phyloP scores from a whole-genome alignment of 2,329 filamentous ascomycete genomes.

The Huntiella decipiens region DNA sequence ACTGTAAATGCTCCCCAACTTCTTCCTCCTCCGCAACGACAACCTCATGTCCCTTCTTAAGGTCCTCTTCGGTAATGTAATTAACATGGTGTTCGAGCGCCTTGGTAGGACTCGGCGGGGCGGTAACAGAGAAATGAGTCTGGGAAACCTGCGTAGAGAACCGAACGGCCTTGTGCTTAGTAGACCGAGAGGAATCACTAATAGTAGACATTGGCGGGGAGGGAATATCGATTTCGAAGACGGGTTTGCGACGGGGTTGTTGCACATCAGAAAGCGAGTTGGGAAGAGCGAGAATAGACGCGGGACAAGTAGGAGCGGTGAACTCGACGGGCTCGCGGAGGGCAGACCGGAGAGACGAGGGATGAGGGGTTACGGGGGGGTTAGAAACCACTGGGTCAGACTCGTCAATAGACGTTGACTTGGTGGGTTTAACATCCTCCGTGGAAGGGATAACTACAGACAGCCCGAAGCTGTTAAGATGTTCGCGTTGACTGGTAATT shows the following conservation, averaged over 20 bases:
- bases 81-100: slow-evolving; percentile 12
- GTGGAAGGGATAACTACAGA: background rate
- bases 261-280: slow-evolving; percentile 5
- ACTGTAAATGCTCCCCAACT: slow-evolving; percentile 68
- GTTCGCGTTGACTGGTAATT: slow-evolving; percentile 7
- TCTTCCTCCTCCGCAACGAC: slow-evolving; percentile 15
- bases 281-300: slow-evolving; percentile 2
- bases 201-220: slow-evolving; percentile 2
- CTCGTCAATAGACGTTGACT: background rate
- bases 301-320: slow-evolving; percentile 4
- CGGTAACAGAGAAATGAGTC: slow-evolving; percentile 35
- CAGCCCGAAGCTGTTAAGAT: slow-evolving; percentile 7
- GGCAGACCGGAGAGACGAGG: background rate
- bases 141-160: slow-evolving; percentile 51
- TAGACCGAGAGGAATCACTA: slow-evolving; percentile 13
- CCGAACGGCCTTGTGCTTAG: slow-evolving; percentile 44
- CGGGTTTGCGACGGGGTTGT: background rate
- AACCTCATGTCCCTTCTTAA: slow-evolving; percentile 4
- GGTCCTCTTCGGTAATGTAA: slow-evolving; percentile 12
- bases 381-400: background rate
- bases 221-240: slow-evolving; percentile 1
- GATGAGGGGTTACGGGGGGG: background rate
- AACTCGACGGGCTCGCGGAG: background rate
- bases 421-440: background rate
- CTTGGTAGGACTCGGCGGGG: slow-evolving; percentile 30